Evolutionary conservation across 1,139 yeast genomes (phyloP), one percentile per base, ranked within the genome.

Genomic region (Yamadazyma taylorii): DNA sequence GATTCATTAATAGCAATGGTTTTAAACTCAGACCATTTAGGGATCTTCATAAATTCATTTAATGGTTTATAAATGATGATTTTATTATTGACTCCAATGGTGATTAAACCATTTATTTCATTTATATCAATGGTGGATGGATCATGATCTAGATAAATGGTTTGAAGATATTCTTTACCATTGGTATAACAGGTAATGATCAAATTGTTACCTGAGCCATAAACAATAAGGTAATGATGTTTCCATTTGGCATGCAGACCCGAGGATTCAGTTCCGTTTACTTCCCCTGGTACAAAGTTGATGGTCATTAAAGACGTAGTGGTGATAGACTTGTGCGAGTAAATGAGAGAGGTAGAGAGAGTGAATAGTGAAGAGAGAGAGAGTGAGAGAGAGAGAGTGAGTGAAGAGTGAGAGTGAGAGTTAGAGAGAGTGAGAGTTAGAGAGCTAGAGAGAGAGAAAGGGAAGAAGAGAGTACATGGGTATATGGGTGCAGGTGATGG

Each of bases 181-280:
- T 17, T 17, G 15, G 24, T 12, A 13, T 29, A 19, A 17, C 24
- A 15, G 7, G 17, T 29, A 15, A 42, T 73, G 32, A 89, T 84
- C 48, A 90, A 63, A 56, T 88, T 89, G 61, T 89, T 88, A 1
- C 96, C 97, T 2, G 96, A 86, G 38, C 92, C 86, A 55, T 90
- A 90, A 0, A 81, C 83, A 19, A 85, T 63, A 7, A 89, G 61
- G 39, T 81, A 75, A 43, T 78, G 79, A 15, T 71, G 70, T 41
- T 79, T 79, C 96, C 96, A 89, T 38, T 66, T 62, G 5, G 73
- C 75, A 47, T 83, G 85, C 41, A 79, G 71, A 16, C 80, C 75
- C 1, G 88, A 69, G 45, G 76, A 74, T 10, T 67, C 64, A 2
- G 75, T 60, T 32, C 69, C 61, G 55, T 82, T 85, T 24, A 92